Percentiles rank a stretch among this genome's conserved stretches.
phyloP scores from a whole-genome alignment of 345 rosid genomes.

The Excoecaria agallocha region DNA sequence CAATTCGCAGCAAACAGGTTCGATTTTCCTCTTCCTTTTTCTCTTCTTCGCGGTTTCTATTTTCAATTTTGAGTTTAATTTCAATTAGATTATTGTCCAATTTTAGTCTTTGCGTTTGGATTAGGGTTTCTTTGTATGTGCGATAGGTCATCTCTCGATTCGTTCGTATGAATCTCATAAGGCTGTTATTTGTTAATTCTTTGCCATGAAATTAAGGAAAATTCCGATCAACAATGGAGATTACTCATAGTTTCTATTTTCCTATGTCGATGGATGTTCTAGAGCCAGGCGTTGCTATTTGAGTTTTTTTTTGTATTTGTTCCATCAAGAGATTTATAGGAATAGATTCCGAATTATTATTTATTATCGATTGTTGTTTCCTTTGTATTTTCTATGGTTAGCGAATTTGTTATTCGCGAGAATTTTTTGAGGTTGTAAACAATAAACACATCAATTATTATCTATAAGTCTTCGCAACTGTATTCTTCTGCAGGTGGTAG shows the following conservation, averaged over 20 bases:
- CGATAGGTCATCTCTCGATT: not conserved
- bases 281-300: not conserved
- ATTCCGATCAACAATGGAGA: not conserved
- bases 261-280: not conserved
- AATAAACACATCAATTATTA: not conserved
- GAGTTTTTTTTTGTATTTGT: not conserved
- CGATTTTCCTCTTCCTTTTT: not conserved
- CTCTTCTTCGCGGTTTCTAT: not conserved
- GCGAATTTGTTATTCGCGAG: not conserved
- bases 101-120: not conserved
- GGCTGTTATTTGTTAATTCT: not conserved
- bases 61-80: not conserved
- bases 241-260: too few species aligned
- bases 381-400: not conserved
- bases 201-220: not conserved
- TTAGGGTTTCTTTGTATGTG: conserved; percentile 5
- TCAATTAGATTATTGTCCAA: too few species aligned
- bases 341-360: not conserved
- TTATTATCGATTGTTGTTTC: not conserved
- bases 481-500: conserved; percentile 39
- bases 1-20: conserved; percentile 50
- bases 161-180: not conserved
- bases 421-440: not conserved
- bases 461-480: not conserved
- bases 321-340: not conserved